Evolutionary conservation across 176 grass and related monocot species (phyloP).

Genomic region (Themeda triandra): DNA sequence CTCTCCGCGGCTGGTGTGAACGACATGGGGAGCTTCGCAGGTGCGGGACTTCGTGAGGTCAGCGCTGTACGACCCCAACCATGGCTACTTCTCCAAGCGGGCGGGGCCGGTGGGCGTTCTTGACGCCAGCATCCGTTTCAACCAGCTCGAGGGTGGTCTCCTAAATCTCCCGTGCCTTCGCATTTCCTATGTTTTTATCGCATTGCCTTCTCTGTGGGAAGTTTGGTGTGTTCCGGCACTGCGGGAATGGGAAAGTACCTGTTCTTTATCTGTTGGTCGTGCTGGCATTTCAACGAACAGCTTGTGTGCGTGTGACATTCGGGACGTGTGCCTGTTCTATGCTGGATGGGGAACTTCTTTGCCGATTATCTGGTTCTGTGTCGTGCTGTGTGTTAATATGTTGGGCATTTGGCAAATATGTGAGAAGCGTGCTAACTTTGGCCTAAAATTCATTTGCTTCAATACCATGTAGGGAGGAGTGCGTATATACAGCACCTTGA

Average conservation of each 20-base stretch:
- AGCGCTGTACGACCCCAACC: slow-evolving; percentile 72
- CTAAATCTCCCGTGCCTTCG: neutral
- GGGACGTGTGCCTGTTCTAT: neutral
- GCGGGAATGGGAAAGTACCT: neutral
- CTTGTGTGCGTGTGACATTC: neutral
- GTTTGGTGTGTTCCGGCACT: neutral
- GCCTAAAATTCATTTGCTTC: neutral
- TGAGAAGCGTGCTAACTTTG: neutral
- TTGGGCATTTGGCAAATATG: neutral
- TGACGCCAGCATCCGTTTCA: slow-evolving; percentile 73
- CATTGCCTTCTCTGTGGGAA: neutral
- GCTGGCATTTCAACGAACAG: slow-evolving; percentile 38
- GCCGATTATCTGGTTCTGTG: neutral
- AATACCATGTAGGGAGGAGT: slow-evolving; percentile 55
- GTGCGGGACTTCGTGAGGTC: slow-evolving; percentile 86
- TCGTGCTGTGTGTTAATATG: slow-evolving; percentile 6
- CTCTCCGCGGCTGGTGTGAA: neutral
- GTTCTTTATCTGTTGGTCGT: slow-evolving; percentile 1
- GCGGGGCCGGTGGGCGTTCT: slow-evolving; percentile 79
- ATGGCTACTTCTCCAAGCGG: slow-evolving; percentile 92
- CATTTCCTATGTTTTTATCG: neutral
- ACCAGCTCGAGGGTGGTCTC: slow-evolving; percentile 64
- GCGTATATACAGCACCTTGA: slow-evolving; percentile 80
- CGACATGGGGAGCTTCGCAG: slow-evolving; percentile 34
- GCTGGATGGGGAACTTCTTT: neutral